phyloP scores from a whole-genome alignment of 257 asterid species.

The Petunia secreta region DNA sequence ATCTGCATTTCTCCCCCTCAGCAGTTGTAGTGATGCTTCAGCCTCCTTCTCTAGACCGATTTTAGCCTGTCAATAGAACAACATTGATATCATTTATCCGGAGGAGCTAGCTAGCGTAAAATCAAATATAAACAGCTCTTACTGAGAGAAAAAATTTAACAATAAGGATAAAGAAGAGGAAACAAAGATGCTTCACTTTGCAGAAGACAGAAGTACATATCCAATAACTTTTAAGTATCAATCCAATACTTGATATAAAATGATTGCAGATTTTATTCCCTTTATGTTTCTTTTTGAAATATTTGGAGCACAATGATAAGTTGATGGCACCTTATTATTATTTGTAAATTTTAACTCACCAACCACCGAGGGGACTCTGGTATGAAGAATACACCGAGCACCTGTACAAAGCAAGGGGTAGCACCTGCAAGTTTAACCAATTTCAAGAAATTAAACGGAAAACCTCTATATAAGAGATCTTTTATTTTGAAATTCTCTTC shows the following conservation, averaged over 20 bases:
- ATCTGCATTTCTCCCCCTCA: conserved; percentile 40
- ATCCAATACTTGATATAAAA: neutral
- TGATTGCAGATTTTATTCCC: neutral
- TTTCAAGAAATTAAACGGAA: neutral
- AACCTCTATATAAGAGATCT: neutral
- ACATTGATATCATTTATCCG: neutral
- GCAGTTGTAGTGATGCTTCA: conserved; percentile 34
- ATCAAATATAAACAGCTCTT: neutral
- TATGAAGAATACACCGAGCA: conserved; percentile 35
- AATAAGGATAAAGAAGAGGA: neutral
- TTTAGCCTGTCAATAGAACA: conserved; percentile 32
- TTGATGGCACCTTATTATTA: neutral
- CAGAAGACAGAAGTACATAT: neutral
- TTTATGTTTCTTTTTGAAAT: neutral
- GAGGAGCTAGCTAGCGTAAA: neutral
- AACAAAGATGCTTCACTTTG: neutral
- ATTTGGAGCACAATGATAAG: neutral
- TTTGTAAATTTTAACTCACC: conserved; percentile 30
- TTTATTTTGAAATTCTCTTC: neutral
- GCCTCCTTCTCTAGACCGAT: conserved; percentile 33
- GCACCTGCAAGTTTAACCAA: conserved; percentile 28
- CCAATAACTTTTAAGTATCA: neutral
- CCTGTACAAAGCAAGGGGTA: conserved; percentile 35
- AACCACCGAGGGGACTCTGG: conserved; percentile 49
- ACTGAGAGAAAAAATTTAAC: neutral